Conservation (phyloP, 2,329 filamentous ascomycete genomes). For the Claviceps spartinae region DNA sequence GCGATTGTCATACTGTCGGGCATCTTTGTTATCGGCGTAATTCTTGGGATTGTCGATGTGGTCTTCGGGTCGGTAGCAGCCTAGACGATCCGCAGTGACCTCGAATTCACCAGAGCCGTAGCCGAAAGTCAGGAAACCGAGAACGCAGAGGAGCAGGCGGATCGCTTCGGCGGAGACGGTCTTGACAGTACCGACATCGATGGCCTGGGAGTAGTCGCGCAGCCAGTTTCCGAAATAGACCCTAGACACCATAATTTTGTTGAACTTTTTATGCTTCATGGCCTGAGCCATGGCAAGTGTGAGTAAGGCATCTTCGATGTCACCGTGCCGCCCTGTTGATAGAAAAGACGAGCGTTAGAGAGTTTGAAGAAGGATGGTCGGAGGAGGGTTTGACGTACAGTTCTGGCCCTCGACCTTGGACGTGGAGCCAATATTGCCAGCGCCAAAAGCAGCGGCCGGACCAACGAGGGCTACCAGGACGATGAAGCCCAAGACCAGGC, state of each 20-base stretch:
- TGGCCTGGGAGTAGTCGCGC: constrained; percentile 82
- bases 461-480: constrained; percentile 53
- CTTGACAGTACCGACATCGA: constrained; percentile 87
- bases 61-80: constrained; percentile 67
- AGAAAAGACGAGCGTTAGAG: neutral
- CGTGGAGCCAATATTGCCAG: constrained; percentile 74
- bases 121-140: constrained; percentile 81
- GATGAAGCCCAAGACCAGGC: constrained; percentile 40
- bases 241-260: constrained; percentile 73
- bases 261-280: constrained; percentile 61
- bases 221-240: constrained; percentile 98
- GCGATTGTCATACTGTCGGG: constrained; percentile 64
- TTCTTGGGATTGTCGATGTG: constrained; percentile 70
- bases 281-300: constrained; percentile 46
- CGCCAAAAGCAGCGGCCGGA: constrained; percentile 67
- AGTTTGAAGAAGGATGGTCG: neutral
- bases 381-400: constrained; percentile 34
- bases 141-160: constrained; percentile 72
- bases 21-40: constrained; percentile 82
- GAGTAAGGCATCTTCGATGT: constrained; percentile 84
- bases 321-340: constrained; percentile 60
- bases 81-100: constrained; percentile 69
- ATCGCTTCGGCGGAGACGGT: constrained; percentile 83
- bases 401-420: constrained; percentile 75
- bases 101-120: constrained; percentile 78